Evolutionary conservation across 2,329 filamentous ascomycete genomes (phyloP), one percentile per base, ranked within the genome.

Genomic region (Lachnellula suecica): DNA sequence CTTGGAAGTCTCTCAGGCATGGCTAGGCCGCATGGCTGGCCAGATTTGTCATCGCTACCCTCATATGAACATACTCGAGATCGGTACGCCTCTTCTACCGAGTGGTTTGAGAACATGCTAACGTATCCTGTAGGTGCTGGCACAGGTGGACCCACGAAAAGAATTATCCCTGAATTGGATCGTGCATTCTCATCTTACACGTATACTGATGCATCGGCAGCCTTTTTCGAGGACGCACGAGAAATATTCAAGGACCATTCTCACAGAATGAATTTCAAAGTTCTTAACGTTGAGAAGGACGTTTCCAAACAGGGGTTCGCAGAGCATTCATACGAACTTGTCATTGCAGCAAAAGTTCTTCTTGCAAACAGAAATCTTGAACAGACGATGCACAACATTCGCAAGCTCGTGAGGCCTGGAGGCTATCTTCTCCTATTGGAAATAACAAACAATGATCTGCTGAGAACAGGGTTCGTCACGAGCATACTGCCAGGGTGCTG

Each of bases 1-100:
- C 1, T 86, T 86, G 64, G 83, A 88, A 7, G 91, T 96, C 73
- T 95, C 96, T 69, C 96, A 96, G 67, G 84, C 86, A 45, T 78
- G 97, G 29, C 83, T 97, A 24, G 82, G 85, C 7, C 83, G 89
- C 54, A 88, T 89, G 0, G 87, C 95, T n/a, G 81, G 80, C n/a
- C 51, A 52, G 43, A 47, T 51, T 17, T 27, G 6, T 15, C 54
- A 25, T 53, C 53, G 35, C 25, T 49, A 51, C 22, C 43, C 44
- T n/a, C 35, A 31, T 24, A 19, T 57, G 79, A 83, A 44, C 3
- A 64, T 74, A 27, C 61, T 75, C 2, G 72, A 75, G 50, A 61
- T 75, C 15, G 72, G 55, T 41, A 49, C 17, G 61, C 7, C 50
- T 9, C 23, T 19, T 29, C 24, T 31, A 37, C 15, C 4, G 19